A percentile compares a stretch with the other conserved stretches of the same genome.
phyloP scores from a whole-genome alignment of 768 basidiomycete genomes.

The Suillus tomentosus region DNA sequence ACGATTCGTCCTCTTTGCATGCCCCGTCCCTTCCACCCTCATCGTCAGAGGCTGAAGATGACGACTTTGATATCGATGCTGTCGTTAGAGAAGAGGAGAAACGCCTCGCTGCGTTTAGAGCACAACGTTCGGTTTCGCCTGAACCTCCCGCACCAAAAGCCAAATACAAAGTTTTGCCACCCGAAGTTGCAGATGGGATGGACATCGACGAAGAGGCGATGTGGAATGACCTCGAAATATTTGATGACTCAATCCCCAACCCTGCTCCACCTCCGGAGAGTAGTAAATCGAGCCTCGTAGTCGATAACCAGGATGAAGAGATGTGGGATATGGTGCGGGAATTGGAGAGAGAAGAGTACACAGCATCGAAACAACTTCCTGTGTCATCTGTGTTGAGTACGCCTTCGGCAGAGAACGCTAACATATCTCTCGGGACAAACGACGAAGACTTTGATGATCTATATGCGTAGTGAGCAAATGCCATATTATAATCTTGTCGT shows the following conservation, averaged over 20 bases:
- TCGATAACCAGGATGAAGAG: slow-evolving; percentile 55
- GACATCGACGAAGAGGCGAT: slow-evolving; percentile 43
- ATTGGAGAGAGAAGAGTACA: slow-evolving; percentile 39
- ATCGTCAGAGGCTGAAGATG: slow-evolving; percentile 44
- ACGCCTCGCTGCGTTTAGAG: slow-evolving; percentile 28
- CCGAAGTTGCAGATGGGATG: slow-evolving; percentile 16
- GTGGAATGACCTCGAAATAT: slow-evolving; percentile 33
- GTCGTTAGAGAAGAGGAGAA: slow-evolving; percentile 49
- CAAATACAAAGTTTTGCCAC: slow-evolving; percentile 14
- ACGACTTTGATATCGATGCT: slow-evolving; percentile 55
- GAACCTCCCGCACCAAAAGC: slow-evolving; percentile 12
- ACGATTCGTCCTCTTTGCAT: slow-evolving; percentile 38
- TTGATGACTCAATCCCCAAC: slow-evolving; percentile 15
- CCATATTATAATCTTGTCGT: slow-evolving; percentile 1
- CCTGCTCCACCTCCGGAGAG: slow-evolving; percentile 14
- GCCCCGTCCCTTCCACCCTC: slow-evolving; percentile 41
- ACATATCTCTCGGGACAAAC: slow-evolving; percentile 32
- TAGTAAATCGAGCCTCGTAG: slow-evolving; percentile 5
- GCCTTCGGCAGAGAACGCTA: slow-evolving; percentile 17
- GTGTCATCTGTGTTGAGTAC: slow-evolving; percentile 25
- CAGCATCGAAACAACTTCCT: slow-evolving; percentile 22
- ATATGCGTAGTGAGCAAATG: slow-evolving; percentile 44
- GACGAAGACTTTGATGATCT: slow-evolving; percentile 68
- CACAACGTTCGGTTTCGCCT: slow-evolving; percentile 13
- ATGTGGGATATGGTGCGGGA: slow-evolving; percentile 73